Conservation (phyloP, 2,329 filamentous ascomycete species). For the Parastagonospora avenae region DNA sequence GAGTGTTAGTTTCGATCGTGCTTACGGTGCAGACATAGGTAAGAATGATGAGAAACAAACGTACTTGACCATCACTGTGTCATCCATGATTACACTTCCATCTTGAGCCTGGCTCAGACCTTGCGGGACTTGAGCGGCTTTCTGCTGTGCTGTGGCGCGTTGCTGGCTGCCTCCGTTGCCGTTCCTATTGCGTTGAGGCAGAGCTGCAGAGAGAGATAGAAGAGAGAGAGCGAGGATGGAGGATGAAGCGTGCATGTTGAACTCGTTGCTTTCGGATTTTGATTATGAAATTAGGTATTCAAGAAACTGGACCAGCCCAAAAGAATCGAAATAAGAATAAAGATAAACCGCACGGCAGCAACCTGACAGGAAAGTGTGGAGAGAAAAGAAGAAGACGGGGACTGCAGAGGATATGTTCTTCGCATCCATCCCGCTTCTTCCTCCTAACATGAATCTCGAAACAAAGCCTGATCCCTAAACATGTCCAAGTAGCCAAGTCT, state of each 20-base stretch:
- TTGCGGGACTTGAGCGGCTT: constrained; percentile 42
- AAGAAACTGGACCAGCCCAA: constrained; percentile 3
- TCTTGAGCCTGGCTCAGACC: constrained; percentile 55
- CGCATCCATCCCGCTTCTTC: background rate
- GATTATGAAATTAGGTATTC: background rate
- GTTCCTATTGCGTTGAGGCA: constrained; percentile 29
- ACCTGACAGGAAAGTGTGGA: background rate
- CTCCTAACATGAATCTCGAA: background rate
- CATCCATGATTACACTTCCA: constrained; percentile 62
- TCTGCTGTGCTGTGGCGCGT: constrained; percentile 38
- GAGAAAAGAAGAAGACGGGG: background rate
- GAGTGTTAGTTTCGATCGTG: constrained; percentile 12
- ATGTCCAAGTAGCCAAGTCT: constrained; percentile 20
- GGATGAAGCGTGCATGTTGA: constrained; percentile 14
- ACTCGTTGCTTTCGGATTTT: background rate
- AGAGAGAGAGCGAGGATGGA: constrained; percentile 19
- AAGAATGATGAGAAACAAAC: constrained; percentile 32
- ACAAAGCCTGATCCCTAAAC: constrained; percentile 10
- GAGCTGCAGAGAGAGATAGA: constrained; percentile 24
- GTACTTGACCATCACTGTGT: constrained; percentile 58
- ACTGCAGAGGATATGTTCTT: background rate
- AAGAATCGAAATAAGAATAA: background rate
- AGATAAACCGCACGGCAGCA: background rate
- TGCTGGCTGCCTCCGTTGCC: constrained; percentile 8
- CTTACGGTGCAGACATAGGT: constrained; percentile 7